These are phyloP conservation scores for Sistotremastrum suecicum DNA, from an alignment of 768 basidiomycete genomes.

Conservation along the genomic window DNA sequence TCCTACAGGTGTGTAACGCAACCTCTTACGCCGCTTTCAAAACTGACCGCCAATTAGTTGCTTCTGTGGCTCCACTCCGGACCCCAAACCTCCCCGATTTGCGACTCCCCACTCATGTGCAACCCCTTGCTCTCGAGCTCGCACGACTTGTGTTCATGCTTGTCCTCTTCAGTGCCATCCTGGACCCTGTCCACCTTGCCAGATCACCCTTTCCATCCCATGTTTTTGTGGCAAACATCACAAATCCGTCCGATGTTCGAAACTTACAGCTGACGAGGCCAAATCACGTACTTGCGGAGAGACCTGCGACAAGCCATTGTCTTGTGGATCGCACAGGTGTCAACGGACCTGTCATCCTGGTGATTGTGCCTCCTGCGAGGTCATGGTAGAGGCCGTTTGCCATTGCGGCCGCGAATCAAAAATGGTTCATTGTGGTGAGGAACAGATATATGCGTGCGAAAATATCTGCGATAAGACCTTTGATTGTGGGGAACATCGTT, in stretches of 20 bases:
- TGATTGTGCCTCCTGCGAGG: conserved; percentile 49
- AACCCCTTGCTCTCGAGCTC: conserved; percentile 46
- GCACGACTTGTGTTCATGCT: conserved; percentile 54
- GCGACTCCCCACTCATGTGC: conserved; percentile 71
- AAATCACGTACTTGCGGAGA: conserved; percentile 23
- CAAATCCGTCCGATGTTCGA: conserved; percentile 46
- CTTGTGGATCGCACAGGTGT: conserved; percentile 64
- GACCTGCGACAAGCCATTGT: conserved; percentile 30
- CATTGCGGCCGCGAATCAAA: conserved; percentile 66
- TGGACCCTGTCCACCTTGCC: conserved; percentile 92
- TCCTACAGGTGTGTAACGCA: conserved; percentile 43
- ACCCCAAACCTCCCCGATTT: conserved; percentile 56
- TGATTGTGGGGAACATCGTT: conserved; percentile 67
- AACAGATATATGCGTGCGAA: conserved; percentile 40
- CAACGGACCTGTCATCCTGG: conserved; percentile 61
- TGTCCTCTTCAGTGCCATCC: conserved; percentile 86
- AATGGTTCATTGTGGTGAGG: conserved; percentile 37
- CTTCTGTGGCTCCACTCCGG: conserved; percentile 65
- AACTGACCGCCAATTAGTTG: conserved; percentile 36
- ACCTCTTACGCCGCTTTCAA: background rate
- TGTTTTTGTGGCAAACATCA: conserved; percentile 65
- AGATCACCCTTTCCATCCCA: conserved; percentile 55
- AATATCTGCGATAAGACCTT: conserved; percentile 46
- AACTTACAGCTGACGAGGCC: conserved; percentile 14
- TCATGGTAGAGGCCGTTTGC: conserved; percentile 43